Evolutionary conservation across 1,284 basidiomycete species (phyloP).

Genomic region (Vanrija pseudolonga): DNA sequence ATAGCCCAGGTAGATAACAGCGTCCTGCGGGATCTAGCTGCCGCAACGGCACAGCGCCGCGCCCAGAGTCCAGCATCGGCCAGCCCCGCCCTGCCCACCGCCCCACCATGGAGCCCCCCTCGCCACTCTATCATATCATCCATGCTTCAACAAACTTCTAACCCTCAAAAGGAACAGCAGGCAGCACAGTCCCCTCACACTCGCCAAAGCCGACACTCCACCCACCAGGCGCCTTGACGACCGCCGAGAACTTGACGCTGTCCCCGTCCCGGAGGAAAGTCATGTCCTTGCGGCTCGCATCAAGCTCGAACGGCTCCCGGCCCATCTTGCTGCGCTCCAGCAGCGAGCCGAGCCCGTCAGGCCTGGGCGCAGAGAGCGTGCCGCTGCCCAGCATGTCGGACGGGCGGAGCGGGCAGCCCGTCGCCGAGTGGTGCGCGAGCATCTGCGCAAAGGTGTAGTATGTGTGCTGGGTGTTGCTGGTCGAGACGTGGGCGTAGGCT

Average conservation of each 20-base stretch:
- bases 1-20: too few relatives aligned
- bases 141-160: not conserved
- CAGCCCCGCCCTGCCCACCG: too few relatives aligned
- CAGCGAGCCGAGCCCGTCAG: constrained; percentile 19
- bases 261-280: constrained; percentile 20
- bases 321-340: constrained; percentile 18
- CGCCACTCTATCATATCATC: too few relatives aligned
- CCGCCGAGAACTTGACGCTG: constrained; percentile 8
- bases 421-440: constrained; percentile 28
- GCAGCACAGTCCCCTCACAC: constrained; percentile 17
- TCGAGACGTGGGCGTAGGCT: constrained; percentile 7
- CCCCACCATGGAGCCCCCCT: too few relatives aligned
- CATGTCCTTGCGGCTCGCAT: constrained; percentile 17
- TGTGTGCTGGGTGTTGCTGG: constrained; percentile 9
- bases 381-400: constrained; percentile 30
- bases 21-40: too few relatives aligned
- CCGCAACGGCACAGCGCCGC: too few relatives aligned
- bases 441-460: constrained; percentile 25
- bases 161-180: not conserved
- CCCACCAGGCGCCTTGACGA: constrained; percentile 7
- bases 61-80: too few relatives aligned
- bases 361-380: constrained; percentile 23
- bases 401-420: constrained; percentile 22
- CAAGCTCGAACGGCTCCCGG: constrained; percentile 12
- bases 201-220: constrained; percentile 15